Base-by-base conservation (phyloP, 2,329 filamentous ascomycete genomes). In the Phaeosphaeria sp. region DNA sequence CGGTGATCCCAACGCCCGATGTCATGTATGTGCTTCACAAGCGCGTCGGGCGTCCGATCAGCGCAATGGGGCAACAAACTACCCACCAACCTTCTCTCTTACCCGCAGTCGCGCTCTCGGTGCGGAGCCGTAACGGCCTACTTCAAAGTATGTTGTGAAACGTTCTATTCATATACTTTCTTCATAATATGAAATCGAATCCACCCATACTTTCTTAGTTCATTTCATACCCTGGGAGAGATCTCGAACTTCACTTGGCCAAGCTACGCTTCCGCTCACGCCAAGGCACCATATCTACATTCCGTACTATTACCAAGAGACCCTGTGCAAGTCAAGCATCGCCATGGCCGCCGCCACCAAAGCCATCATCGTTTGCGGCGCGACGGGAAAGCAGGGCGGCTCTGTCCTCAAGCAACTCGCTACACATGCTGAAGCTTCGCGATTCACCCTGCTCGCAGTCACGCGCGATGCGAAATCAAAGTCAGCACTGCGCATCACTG, bases 361-460 rank as follows among this genome's bases (percentile, higher is more conserved):
- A 66, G 66, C 70, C 22, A 73, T 82, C 20, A 73, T 82, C 52
- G 72, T 82, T 46, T 80, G 79, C 21, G 80, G 80, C 47, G 79
- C 78, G 2, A 82, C 80, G 1, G 79, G 80, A 52, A 80, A 82
- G 55, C 80, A 82, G 69, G 80, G 81, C 55, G 78, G 79, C 50
- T 75, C 79, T 22, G 73, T 81, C 25, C 73, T 82, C 54, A 63
- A 74, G 42, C 77, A 80, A 42, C 75, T 82, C 22, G 73, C 80
- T 46, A 63, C 71, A 17, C 67, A 75, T 47, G 56, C 69, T 17
- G 72, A 74, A 0, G 66, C 65, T 18, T 49, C 73, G 63, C 63
- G 78, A 20, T 81, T 82, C 57, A 78, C 82, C 13, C 84, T 89
- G 51, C 79, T 87, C 17, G 88, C 87, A 6, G 78, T 89, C 21